Percentiles rank a stretch among this genome's conserved stretches.
Conservation (phyloP, 192 early-diverging fungal species). For the Rhizoclosmatium globosum region DNA sequence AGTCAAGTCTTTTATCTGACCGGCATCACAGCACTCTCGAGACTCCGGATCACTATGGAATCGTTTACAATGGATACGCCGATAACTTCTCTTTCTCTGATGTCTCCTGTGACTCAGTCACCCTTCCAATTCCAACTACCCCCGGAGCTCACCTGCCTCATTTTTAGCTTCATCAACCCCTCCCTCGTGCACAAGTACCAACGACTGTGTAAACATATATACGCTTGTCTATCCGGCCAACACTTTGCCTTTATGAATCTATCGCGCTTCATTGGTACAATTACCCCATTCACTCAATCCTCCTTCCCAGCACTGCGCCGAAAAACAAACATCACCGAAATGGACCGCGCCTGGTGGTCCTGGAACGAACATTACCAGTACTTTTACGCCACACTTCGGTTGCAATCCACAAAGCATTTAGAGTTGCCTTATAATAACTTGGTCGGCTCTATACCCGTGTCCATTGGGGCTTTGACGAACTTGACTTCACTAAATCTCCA, state of each 20-base stretch:
- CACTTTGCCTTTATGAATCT: constrained; percentile 4
- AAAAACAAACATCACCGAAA: not conserved
- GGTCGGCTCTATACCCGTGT: not conserved
- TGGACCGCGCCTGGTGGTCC: not conserved
- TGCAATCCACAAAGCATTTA: not conserved
- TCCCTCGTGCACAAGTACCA: not conserved
- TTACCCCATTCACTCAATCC: not conserved
- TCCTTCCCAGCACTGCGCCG: not conserved
- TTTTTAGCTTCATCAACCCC: not conserved
- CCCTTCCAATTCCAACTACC: not conserved
- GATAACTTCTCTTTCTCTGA: not conserved
- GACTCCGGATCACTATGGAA: too few species aligned
- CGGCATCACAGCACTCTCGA: not conserved
- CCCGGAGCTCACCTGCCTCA: not conserved
- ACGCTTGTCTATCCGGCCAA: not conserved
- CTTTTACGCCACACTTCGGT: not conserved
- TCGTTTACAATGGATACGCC: too few species aligned
- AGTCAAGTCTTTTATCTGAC: not conserved
- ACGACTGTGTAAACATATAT: not conserved
- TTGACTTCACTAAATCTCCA: not conserved
- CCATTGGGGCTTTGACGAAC: not conserved
- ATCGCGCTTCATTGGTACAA: not conserved
- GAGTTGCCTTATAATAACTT: not conserved
- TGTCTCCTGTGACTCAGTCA: not conserved
- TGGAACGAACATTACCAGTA: not conserved